Conservation (phyloP, 1,284 basidiomycete species). For the Malassezia dermatis region DNA sequence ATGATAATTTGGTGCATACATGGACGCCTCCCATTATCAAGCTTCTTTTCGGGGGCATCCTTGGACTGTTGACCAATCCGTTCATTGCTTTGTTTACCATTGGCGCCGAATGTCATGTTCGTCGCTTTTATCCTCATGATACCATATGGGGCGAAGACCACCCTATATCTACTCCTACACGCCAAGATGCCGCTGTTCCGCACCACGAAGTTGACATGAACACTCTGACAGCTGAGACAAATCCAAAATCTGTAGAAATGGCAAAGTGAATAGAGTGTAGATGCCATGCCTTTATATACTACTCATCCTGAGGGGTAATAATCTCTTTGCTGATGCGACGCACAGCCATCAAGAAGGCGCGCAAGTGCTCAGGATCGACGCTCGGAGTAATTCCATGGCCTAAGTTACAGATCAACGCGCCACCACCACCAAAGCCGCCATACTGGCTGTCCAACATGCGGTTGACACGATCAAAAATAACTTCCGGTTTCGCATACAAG, state of each 20-base stretch:
- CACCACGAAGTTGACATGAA: background rate
- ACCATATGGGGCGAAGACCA: conserved; percentile 15
- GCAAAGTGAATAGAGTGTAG: background rate
- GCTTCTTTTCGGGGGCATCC: conserved; percentile 38
- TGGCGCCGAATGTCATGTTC: conserved; percentile 34
- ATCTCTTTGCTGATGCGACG: conserved; percentile 39
- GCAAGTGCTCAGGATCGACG: conserved; percentile 44
- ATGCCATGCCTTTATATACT: background rate
- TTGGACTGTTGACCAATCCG: conserved; percentile 40
- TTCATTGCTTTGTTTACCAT: conserved; percentile 42
- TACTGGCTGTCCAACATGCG: conserved; percentile 57
- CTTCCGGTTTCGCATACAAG: conserved; percentile 67
- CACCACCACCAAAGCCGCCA: conserved; percentile 58
- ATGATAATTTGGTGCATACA: conserved; percentile 35
- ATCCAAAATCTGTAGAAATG: background rate
- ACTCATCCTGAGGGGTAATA: conserved; percentile 7
- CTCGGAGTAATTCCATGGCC: conserved; percentile 74
- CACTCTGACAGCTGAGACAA: background rate
- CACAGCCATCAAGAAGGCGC: conserved; percentile 38
- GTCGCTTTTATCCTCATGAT: conserved; percentile 30
- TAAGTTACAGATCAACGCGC: conserved; percentile 71
- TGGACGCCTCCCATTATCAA: conserved; percentile 47
- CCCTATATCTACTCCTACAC: background rate
- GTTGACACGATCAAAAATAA: conserved; percentile 77
- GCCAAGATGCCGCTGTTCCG: background rate